Evolutionary conservation across 1,284 basidiomycete species (phyloP).

Genomic region (Sparassis latifolia): DNA sequence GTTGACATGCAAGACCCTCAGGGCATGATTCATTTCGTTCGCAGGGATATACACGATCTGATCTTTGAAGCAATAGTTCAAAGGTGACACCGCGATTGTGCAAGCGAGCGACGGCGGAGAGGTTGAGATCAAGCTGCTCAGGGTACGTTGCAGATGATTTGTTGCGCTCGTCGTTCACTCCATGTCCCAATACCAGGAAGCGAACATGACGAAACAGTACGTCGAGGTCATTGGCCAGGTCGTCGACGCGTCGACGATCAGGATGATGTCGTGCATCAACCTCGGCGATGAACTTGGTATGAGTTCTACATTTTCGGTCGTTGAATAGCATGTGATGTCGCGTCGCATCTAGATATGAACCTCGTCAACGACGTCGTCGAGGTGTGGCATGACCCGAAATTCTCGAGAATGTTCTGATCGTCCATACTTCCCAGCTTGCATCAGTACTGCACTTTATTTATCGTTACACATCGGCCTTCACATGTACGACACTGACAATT

Average conservation of each 20-base stretch:
- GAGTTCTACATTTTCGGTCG: conserved; percentile 18
- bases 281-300: conserved; percentile 65
- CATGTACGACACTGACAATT: too few species aligned
- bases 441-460: too few species aligned
- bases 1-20: conserved; percentile 64
- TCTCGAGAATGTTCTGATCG: conserved; percentile 22
- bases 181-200: neutral
- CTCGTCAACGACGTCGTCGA: conserved; percentile 61
- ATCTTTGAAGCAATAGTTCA: conserved; percentile 32
- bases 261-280: conserved; percentile 54
- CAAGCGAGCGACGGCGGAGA: conserved; percentile 70
- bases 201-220: conserved; percentile 37
- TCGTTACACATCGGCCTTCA: too few species aligned
- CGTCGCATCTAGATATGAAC: conserved; percentile 47
- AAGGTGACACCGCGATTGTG: conserved; percentile 53
- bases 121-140: conserved; percentile 40
- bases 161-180: neutral
- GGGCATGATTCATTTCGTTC: conserved; percentile 31
- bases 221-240: conserved; percentile 77
- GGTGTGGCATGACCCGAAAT: conserved; percentile 56
- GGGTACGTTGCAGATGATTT: conserved; percentile 3
- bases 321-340: neutral
- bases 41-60: too few species aligned
- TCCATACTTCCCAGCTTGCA: too few species aligned
- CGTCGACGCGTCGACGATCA: conserved; percentile 52